Evolutionary conservation across 495 filamentous ascomycete genomes (phyloP), one percentile per base, ranked within the genome.

Genomic region (Daldinia decipiens): DNA sequence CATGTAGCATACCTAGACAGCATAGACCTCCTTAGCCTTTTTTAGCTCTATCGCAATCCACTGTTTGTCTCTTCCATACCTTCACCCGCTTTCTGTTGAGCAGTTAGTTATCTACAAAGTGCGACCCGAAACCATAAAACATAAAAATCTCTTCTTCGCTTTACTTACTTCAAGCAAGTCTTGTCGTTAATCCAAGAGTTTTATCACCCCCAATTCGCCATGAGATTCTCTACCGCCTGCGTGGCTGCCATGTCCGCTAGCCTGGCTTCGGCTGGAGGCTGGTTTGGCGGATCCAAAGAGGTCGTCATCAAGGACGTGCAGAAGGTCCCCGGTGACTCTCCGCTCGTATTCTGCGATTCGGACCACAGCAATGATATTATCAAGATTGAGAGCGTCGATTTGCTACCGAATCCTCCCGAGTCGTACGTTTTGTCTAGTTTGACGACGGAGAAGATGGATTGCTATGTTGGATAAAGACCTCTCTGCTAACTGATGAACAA

Each of bases 361-460:
- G 87, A 92, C 4, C 79, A 82, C 27, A 79, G 81, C 29, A 79
- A 93, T 70, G 84, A 88, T 66, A 84, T 91, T 58, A 83, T 98
- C 67, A 74, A 84, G 7, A 93, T 99, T 65, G 81, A 97, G 36
- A 84, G 88, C 32, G 93, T 98, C 24, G 85, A 97, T 73, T 74
- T 99, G 65, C 68, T 78, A 9, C 95, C 95, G 5, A 98, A 99
- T 77, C 95, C 95, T 21, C 95, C 95, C 21, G 65, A 85, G 74
- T 80, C 93, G 95, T 98, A 90, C 61, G 94, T 89, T 24, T 24
- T 62, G 52, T 21, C 39, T 29, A 27, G 36, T 29, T 29, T 54
- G 34, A 54, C 24, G 17, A 21, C 17, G 5, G 15, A 39, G n/a
- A 27, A 34, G 8, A 27, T 32, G 27, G 7, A 62, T 62, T 27